Conservation (phyloP, 2,329 filamentous ascomycete species). For the Aspergillus ruber region DNA sequence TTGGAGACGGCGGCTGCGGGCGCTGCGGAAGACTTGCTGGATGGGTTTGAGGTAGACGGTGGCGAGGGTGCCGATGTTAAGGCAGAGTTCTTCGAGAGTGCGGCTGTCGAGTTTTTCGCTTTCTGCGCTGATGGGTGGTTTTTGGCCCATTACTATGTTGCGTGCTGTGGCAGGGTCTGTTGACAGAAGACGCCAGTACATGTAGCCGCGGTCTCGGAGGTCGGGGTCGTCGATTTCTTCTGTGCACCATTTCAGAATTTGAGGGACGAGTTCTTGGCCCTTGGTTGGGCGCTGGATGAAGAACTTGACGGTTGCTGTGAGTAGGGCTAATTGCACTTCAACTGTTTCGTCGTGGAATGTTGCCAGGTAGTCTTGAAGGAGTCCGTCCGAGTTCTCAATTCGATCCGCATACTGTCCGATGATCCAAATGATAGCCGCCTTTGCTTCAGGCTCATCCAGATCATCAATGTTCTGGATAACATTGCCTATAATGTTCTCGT, state of each 20-base stretch:
- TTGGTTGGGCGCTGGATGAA: constrained; percentile 97
- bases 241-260: constrained; percentile 95
- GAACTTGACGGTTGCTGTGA: constrained; percentile 94
- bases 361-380: constrained; percentile 91
- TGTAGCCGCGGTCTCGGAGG: constrained; percentile 89
- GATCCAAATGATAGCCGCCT: constrained; percentile 98
- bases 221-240: constrained; percentile 99
- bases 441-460: constrained; percentile 93
- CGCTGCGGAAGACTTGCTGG: constrained; percentile 89
- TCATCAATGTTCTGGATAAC: constrained; percentile 95
- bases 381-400: constrained; percentile 90
- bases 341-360: constrained; percentile 91
- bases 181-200: constrained; percentile 97
- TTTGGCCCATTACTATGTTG: constrained; percentile 91
- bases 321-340: constrained; percentile 87
- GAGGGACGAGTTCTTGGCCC: constrained; percentile 85
- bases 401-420: constrained; percentile 96
- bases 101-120: constrained; percentile 85
- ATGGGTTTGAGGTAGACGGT: constrained; percentile 98
- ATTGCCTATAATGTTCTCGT: constrained; percentile 94
- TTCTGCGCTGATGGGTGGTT: constrained; percentile 92
- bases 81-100: constrained; percentile 93
- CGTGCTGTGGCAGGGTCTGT: constrained; percentile 84
- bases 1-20: constrained; percentile 68
- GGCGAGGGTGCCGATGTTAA: constrained; percentile 90